Base-by-base conservation (phyloP, 2,329 filamentous ascomycete genomes). In the Beauveria brongniartii region DNA sequence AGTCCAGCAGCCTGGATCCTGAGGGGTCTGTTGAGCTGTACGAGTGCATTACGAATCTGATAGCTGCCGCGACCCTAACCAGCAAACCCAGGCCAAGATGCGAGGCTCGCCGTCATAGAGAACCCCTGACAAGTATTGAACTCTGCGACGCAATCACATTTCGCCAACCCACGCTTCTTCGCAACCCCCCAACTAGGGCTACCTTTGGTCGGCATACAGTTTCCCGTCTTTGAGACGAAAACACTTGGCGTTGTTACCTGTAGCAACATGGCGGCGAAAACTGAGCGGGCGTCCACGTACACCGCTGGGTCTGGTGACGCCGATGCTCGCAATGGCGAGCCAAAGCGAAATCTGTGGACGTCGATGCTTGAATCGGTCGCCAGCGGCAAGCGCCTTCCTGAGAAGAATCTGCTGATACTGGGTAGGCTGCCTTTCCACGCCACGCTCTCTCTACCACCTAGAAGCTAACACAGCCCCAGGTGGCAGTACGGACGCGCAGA, bases 301-400 rank as follows among this genome's bases (percentile, higher is more conserved):
- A 86, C 82, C 64, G 76, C 76, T 67, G 81, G 75, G 65, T 85
- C 78, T 65, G 80, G 80, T 63, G 73, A 75, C n/a, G 78, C 79
- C 61, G 83, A 84, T 54, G 76, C 76, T 68, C 82, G 81, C 65
- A 82, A 84, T 76, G 82, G 79, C 74, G 87, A 89, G 68, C 87
- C 88, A 65, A 92, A 91, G 77, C 91, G 90, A 75, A 91, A 96
- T 72, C 87, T 97, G 75, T 97, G 93, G 93, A 92, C 89, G 63
- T 92, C 91, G 50, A 91, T 97, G 89, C 82, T 97, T 67, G 91
- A 95, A 74, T 88, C 85, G 58, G 92, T 94, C 67, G 91, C 92
- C 68, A 96, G 90, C 75, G 91, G 90, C 66, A 95, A 94, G 79
- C 84, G 89, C 67, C 78, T 97, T 69, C 91, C 92, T 6, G 91